A percentile compares a stretch with the other conserved stretches of the same genome.
Conservation (phyloP, 306 rosid genomes). For the Prosopis cineraria region DNA sequence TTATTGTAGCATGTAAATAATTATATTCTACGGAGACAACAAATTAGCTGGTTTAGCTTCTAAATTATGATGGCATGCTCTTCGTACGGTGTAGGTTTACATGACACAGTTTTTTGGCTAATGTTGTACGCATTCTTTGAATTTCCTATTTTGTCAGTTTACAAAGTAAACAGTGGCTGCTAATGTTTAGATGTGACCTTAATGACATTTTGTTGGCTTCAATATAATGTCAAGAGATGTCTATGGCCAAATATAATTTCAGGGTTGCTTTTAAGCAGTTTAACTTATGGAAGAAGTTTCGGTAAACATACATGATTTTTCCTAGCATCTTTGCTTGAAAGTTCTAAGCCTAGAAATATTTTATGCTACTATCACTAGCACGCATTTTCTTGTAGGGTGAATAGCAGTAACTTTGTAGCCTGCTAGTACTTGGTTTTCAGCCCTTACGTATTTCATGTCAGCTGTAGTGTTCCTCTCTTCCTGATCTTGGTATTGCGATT, state of each 20-base stretch:
- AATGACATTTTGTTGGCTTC: background rate
- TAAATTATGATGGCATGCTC: background rate
- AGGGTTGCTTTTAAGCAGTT: background rate
- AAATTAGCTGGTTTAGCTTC: slow-evolving; percentile 11
- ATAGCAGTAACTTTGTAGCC: background rate
- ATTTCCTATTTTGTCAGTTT: background rate
- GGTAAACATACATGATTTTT: background rate
- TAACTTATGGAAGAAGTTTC: background rate
- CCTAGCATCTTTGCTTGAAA: background rate
- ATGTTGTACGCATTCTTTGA: background rate
- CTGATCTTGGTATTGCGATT: background rate
- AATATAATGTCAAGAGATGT: background rate
- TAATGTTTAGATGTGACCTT: background rate
- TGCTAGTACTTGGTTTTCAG: background rate
- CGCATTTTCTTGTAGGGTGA: background rate
- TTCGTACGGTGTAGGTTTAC: slow-evolving; percentile 6
- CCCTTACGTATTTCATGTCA: background rate
- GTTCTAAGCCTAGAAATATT: background rate
- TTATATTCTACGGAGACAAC: background rate
- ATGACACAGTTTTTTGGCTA: slow-evolving; percentile 6
- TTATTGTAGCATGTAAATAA: background rate
- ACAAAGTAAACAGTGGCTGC: background rate
- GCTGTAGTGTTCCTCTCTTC: background rate
- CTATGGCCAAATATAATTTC: background rate
- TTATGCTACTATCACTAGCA: background rate